Percentiles rank a stretch among this genome's conserved stretches.
Conservation (phyloP, 257 asterid genomes). For the Rehmannia glutinosa region DNA sequence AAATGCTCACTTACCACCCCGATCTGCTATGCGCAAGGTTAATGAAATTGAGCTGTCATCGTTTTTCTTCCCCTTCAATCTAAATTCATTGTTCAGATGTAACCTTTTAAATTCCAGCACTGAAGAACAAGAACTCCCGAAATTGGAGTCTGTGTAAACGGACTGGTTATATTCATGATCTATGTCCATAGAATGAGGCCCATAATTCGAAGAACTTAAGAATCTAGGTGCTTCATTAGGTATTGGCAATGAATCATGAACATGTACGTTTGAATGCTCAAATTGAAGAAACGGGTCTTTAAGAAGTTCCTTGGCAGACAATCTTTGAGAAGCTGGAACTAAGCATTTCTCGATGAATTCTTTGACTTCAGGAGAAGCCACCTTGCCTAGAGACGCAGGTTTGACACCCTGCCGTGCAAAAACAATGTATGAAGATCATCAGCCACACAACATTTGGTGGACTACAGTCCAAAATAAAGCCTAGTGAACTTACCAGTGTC, state of each 20-base stretch:
- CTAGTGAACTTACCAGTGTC: conserved; percentile 37
- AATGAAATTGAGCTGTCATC: conserved; percentile 48
- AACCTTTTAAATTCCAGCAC: conserved; percentile 42
- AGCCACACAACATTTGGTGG: neutral
- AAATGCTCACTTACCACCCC: conserved; percentile 34
- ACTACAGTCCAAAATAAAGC: neutral
- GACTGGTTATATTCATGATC: conserved; percentile 52
- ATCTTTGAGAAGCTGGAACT: conserved; percentile 51
- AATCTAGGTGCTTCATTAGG: conserved; percentile 37
- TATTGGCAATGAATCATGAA: conserved; percentile 21
- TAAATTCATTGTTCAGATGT: conserved; percentile 50
- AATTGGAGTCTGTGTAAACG: conserved; percentile 32
- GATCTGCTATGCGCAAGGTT: conserved; percentile 50
- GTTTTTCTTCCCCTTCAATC: conserved; percentile 50
- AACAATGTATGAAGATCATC: neutral
- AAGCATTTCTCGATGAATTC: conserved; percentile 69
- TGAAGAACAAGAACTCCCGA: conserved; percentile 32
- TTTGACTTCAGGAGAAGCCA: conserved; percentile 39
- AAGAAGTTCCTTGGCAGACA: conserved; percentile 68
- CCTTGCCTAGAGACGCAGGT: conserved; percentile 57
- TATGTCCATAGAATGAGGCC: conserved; percentile 54
- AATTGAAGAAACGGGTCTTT: conserved; percentile 50
- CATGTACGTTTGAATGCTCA: conserved; percentile 25
- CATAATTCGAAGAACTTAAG: conserved; percentile 22
- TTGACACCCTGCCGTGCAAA: conserved; percentile 43